Conservation (phyloP, 2,329 filamentous ascomycete genomes). For the Elsinoe australis region DNA sequence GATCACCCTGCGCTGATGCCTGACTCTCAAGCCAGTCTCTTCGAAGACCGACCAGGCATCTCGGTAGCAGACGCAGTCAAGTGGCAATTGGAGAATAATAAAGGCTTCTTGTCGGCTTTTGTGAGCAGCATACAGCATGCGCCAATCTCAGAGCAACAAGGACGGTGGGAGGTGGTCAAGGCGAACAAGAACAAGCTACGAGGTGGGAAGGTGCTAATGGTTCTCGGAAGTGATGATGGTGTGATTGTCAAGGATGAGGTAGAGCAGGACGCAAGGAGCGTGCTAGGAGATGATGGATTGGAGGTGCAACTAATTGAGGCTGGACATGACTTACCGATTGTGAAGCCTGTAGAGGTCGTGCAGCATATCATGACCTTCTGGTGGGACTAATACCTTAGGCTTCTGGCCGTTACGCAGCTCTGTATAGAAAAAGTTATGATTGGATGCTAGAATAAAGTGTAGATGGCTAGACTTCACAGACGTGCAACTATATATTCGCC, state of each 20-base stretch:
- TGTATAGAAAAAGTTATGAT: neutral
- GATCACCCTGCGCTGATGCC: conserved; percentile 21
- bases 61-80: conserved; percentile 56
- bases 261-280: conserved; percentile 50
- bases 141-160: conserved; percentile 58
- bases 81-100: conserved; percentile 62
- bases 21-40: conserved; percentile 35
- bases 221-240: conserved; percentile 59
- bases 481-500: too few relatives aligned
- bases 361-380: conserved; percentile 42
- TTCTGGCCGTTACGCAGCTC: neutral
- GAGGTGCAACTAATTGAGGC: conserved; percentile 51
- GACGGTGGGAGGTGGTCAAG: conserved; percentile 54
- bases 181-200: conserved; percentile 34
- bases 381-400: conserved; percentile 19
- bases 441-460: too few relatives aligned
- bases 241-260: conserved; percentile 61
- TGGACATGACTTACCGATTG: conserved; percentile 64
- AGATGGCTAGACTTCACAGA: neutral
- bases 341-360: conserved; percentile 52
- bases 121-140: conserved; percentile 62
- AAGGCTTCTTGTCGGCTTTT: conserved; percentile 62
- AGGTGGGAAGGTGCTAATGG: conserved; percentile 51
- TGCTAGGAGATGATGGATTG: conserved; percentile 52
- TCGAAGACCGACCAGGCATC: conserved; percentile 44